These are phyloP conservation scores for Endotrypanum monterogeii DNA, from an alignment of 208 protist genomes.

Conservation along the genomic window DNA sequence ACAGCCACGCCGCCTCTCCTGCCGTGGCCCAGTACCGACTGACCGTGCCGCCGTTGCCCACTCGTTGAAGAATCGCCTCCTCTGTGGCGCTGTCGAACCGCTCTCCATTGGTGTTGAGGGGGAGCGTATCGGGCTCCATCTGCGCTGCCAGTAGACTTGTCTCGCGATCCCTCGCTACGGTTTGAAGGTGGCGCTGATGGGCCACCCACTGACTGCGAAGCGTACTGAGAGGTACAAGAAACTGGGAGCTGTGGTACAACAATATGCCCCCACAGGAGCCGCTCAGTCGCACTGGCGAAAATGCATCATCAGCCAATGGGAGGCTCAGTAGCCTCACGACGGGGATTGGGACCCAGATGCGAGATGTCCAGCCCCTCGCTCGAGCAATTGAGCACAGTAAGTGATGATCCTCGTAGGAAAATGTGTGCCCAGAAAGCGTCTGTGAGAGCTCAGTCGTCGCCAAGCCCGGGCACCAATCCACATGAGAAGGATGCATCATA, in stretches of 20 bases:
- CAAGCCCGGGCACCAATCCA: background rate
- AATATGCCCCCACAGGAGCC: conserved; percentile 22
- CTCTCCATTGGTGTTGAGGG: conserved; percentile 74
- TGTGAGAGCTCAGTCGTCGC: background rate
- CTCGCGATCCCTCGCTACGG: background rate
- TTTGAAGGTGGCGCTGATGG: background rate
- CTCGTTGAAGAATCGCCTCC: conserved; percentile 13
- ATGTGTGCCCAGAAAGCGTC: conserved; percentile 44
- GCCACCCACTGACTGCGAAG: conserved; percentile 30
- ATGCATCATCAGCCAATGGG: background rate
- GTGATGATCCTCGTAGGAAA: conserved; percentile 31
- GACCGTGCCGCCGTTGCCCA: background rate
- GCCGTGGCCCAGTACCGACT: conserved; percentile 70
- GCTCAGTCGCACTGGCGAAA: conserved; percentile 26
- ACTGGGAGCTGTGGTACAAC: conserved; percentile 64
- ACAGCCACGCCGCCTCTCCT: conserved; percentile 62
- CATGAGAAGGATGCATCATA: background rate
- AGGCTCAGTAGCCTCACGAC: conserved; percentile 36
- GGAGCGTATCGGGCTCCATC: background rate
- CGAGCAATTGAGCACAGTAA: conserved; percentile 43
- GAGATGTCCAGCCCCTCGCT: conserved; percentile 23
- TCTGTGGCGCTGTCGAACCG: conserved; percentile 41
- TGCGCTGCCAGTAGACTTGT: background rate
- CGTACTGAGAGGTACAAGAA: conserved; percentile 18
- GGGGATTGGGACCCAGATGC: conserved; percentile 50